A percentile compares a stretch with the other conserved stretches of the same genome.
Conservation (phyloP, 2,329 filamentous ascomycete species). For the Geosmithia flava region DNA sequence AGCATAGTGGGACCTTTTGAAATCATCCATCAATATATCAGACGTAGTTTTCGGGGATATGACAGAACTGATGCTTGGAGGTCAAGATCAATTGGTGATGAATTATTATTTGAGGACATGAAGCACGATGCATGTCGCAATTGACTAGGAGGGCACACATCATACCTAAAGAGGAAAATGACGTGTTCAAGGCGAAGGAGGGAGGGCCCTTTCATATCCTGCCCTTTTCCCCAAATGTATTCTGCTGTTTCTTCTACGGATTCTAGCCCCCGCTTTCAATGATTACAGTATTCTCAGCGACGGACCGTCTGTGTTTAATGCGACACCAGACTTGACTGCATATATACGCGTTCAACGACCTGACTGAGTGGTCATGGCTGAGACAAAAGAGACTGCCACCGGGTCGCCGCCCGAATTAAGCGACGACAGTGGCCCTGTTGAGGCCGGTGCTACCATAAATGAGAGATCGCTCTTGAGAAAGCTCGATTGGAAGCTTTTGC, state of each 20-base stretch:
- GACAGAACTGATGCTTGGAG: too few relatives aligned
- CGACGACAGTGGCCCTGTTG: neutral
- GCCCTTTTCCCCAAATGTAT: too few relatives aligned
- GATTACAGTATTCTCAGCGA: too few relatives aligned
- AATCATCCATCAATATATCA: neutral
- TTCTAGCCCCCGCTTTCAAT: too few relatives aligned
- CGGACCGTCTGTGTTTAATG: too few relatives aligned
- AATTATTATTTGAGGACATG: too few relatives aligned
- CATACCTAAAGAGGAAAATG: neutral
- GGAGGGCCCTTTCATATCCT: too few relatives aligned
- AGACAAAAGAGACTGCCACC: neutral
- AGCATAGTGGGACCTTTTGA: neutral
- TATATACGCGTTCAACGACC: too few relatives aligned
- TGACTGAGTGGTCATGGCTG: neutral
- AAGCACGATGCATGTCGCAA: neutral
- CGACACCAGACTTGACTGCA: too few relatives aligned
- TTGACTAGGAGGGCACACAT: neutral
- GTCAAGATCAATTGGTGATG: too few relatives aligned
- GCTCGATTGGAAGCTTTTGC: slow-evolving; percentile 36
- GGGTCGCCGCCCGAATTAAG: neutral
- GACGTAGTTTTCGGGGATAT: neutral
- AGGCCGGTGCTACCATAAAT: slow-evolving; percentile 20
- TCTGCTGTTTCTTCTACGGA: too few relatives aligned
- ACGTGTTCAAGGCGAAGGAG: neutral
- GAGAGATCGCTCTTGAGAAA: slow-evolving; percentile 47